These are phyloP conservation scores for Phytophthora palmivora DNA, from an alignment of 352 stramenopile genomes.

Conservation along the genomic window DNA sequence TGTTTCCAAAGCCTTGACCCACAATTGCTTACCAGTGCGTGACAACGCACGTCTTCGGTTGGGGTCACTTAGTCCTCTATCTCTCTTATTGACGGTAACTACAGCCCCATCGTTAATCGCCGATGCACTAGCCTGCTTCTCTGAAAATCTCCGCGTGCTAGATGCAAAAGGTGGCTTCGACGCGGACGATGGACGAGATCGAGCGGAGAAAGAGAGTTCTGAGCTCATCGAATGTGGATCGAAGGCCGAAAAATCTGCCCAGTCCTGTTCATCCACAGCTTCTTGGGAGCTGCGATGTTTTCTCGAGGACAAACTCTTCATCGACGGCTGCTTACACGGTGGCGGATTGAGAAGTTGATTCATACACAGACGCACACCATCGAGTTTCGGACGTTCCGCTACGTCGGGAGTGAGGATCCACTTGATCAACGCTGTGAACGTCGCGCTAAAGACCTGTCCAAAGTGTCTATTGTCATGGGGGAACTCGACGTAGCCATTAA, in stretches of 20 bases:
- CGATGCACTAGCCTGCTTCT: constrained; percentile 13
- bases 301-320: constrained; percentile 14
- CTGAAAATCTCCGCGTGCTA: constrained; percentile 6
- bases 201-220: constrained; percentile 10
- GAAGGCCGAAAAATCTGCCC: constrained; percentile 41
- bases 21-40: constrained; percentile 33
- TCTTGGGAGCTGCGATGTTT: constrained; percentile 8
- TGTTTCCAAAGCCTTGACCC: constrained; percentile 29
- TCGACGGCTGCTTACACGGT: constrained; percentile 17
- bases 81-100: not conserved
- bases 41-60: constrained; percentile 27
- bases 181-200: constrained; percentile 7
- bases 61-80: constrained; percentile 15
- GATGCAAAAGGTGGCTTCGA: constrained; percentile 9
- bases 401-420: constrained; percentile 78
- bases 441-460: constrained; percentile 56
- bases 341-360: constrained; percentile 26
- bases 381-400: constrained; percentile 64
- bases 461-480: constrained; percentile 21
- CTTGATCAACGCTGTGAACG: constrained; percentile 66
- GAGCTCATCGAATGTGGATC: constrained; percentile 14
- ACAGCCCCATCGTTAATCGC: constrained; percentile 1
- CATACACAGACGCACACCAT: constrained; percentile 46
- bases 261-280: constrained; percentile 22
- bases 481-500: constrained; percentile 75